Evolutionary conservation across 1,284 basidiomycete genomes (phyloP).

Genomic region (Moesziomyces sp.): DNA sequence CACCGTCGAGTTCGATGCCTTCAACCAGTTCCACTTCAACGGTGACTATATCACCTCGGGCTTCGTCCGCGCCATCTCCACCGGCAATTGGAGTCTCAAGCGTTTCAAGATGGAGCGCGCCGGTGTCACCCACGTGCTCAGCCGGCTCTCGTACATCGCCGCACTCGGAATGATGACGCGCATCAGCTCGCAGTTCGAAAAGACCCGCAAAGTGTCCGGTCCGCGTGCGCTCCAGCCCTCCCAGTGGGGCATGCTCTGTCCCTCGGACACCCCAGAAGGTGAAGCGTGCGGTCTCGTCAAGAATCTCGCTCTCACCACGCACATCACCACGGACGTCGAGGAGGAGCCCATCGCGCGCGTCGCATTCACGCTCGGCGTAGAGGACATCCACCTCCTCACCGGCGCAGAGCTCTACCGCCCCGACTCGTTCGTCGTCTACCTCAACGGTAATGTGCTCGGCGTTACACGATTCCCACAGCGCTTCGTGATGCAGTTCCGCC

Average conservation of each 20-base stretch:
- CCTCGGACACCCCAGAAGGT: conserved; percentile 98
- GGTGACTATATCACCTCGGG: conserved; percentile 92
- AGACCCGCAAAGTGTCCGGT: conserved; percentile 98
- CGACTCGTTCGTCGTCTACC: conserved; percentile 92
- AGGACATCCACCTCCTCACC: conserved; percentile 92
- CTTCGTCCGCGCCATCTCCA: conserved; percentile 97
- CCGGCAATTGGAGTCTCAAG: conserved; percentile 98
- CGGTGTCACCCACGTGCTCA: conserved; percentile 98
- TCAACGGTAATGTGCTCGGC: conserved; percentile 96
- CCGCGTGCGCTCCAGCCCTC: conserved; percentile 95
- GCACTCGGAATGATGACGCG: conserved; percentile 99
- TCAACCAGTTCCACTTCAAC: conserved; percentile 87
- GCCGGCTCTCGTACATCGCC: conserved; percentile 93
- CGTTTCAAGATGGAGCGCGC: conserved; percentile 99
- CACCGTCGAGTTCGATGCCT: conserved; percentile 94
- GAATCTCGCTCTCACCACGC: conserved; percentile 98
- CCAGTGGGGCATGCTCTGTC: conserved; percentile 99
- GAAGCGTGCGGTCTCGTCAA: conserved; percentile 99
- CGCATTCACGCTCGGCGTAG: conserved; percentile 92
- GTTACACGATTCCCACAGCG: conserved; percentile 85
- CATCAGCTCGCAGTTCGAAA: conserved; percentile 98
- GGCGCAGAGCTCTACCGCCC: conserved; percentile 94
- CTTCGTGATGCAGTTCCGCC: conserved; percentile 90
- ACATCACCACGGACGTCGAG: conserved; percentile 98
- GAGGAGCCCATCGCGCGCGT: conserved; percentile 92